Percentiles rank a stretch among this genome's conserved stretches.
These are phyloP conservation scores for Dioscorea zingiberensis DNA, from an alignment of 106 monocot species.

Conservation along the genomic window DNA sequence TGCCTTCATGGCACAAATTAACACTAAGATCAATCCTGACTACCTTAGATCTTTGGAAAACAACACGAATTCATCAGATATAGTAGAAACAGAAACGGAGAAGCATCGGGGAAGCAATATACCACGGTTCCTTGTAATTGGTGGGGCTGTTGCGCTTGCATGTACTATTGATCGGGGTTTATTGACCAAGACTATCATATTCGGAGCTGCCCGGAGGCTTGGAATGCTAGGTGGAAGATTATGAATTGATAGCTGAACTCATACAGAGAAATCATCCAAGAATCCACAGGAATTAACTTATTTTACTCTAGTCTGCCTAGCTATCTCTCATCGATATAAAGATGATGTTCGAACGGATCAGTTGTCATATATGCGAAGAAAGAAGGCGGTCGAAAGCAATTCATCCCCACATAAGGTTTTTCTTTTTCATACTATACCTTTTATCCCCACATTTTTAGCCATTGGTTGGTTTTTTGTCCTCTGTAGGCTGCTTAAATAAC, in stretches of 20 bases:
- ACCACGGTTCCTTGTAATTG: conserved; percentile 47
- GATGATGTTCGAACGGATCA: no score
- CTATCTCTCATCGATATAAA: no score
- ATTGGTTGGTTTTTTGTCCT: no score
- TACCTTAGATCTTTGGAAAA: conserved; percentile 35
- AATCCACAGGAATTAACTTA: no score
- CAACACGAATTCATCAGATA: conserved; percentile 11
- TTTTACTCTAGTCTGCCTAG: no score
- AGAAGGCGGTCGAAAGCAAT: no score
- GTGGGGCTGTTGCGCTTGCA: conserved; percentile 67
- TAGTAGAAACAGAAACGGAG: conserved; percentile 20
- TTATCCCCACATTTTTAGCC: no score
- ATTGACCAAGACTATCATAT: conserved; percentile 73
- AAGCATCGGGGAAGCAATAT: conserved; percentile 24
- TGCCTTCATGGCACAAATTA: conserved; percentile 45
- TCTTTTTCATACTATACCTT: no score
- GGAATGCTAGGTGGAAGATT: conserved; percentile 39
- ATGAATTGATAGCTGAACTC: neutral
- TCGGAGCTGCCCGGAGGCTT: conserved; percentile 71
- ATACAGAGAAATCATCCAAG: no score
- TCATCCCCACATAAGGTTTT: no score
- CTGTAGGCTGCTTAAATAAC: no score
- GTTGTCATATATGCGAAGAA: no score
- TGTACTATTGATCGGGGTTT: conserved; percentile 66
- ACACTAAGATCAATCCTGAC: conserved; percentile 37